phyloP scores from a whole-genome alignment of 208 protist species.

The Acanthamoeba royreba region DNA sequence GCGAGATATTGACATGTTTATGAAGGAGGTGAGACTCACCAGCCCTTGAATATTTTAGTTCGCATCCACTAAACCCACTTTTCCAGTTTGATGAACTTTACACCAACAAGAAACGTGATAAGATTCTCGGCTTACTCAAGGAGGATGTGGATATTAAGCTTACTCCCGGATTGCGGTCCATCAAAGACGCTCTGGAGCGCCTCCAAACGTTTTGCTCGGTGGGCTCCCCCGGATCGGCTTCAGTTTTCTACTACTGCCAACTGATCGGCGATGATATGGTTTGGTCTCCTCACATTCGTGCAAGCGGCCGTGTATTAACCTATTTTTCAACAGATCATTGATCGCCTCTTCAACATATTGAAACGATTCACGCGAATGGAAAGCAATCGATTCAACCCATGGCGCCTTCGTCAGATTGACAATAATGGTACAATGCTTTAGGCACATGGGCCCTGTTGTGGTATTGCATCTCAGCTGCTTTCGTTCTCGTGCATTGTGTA shows the following conservation, averaged over 20 bases:
- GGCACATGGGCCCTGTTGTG: neutral
- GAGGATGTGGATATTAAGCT: neutral
- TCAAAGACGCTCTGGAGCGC: neutral
- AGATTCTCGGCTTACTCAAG: conserved; percentile 10
- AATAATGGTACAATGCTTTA: neutral
- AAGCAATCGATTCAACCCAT: neutral
- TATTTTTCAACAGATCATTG: neutral
- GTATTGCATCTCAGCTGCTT: no score
- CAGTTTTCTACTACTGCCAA: neutral
- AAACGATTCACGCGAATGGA: neutral
- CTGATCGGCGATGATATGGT: conserved; percentile 39
- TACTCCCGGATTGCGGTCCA: neutral
- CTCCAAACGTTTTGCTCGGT: neutral
- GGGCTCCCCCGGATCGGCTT: neutral
- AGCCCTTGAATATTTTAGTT: no score
- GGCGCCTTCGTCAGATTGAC: neutral
- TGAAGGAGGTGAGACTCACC: conserved; percentile 34
- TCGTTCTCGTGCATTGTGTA: neutral
- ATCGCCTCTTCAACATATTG: conserved; percentile 34
- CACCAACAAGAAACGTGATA: neutral
- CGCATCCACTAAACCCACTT: no score
- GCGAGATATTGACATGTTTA: neutral
- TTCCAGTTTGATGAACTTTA: neutral
- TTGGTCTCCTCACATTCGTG: no score
- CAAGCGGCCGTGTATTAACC: no score